phyloP scores from a whole-genome alignment of 768 basidiomycete species.

The Pisolithus microcarpus region DNA sequence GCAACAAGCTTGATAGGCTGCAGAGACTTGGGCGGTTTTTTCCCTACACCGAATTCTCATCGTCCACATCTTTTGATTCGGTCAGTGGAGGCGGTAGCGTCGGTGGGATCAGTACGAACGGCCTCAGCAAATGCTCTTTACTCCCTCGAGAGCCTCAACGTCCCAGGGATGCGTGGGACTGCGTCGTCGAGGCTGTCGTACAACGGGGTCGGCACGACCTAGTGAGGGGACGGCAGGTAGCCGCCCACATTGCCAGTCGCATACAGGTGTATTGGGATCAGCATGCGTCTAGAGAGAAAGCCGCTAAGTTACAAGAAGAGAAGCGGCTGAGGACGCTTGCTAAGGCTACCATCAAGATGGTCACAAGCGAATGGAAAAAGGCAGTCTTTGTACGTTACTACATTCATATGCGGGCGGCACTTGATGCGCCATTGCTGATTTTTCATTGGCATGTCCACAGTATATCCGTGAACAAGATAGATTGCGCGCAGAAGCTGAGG shows the following conservation, averaged over 20 bases:
- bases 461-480: conserved; percentile 69
- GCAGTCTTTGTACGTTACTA: conserved; percentile 64
- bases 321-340: conserved; percentile 57
- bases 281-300: conserved; percentile 55
- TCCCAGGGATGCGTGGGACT: conserved; percentile 49
- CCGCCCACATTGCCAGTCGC: conserved; percentile 52
- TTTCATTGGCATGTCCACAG: conserved; percentile 28
- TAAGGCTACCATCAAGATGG: conserved; percentile 62
- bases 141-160: conserved; percentile 18
- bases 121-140: conserved; percentile 10
- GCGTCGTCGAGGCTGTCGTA: conserved; percentile 43
- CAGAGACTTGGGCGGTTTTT: conserved; percentile 42
- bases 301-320: conserved; percentile 54
- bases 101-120: conserved; percentile 1
- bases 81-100: not conserved
- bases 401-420: not conserved
- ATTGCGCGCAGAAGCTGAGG: conserved; percentile 62
- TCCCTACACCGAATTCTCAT: conserved; percentile 27
- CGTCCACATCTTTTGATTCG: conserved; percentile 13
- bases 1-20: conserved; percentile 38
- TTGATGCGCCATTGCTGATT: not conserved
- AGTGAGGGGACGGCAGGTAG: conserved; percentile 36
- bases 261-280: conserved; percentile 73
- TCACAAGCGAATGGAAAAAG: conserved; percentile 80
- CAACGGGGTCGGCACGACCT: conserved; percentile 16